Conservation (phyloP, 2,329 filamentous ascomycete genomes). For the Pseudocercospora vitis region DNA sequence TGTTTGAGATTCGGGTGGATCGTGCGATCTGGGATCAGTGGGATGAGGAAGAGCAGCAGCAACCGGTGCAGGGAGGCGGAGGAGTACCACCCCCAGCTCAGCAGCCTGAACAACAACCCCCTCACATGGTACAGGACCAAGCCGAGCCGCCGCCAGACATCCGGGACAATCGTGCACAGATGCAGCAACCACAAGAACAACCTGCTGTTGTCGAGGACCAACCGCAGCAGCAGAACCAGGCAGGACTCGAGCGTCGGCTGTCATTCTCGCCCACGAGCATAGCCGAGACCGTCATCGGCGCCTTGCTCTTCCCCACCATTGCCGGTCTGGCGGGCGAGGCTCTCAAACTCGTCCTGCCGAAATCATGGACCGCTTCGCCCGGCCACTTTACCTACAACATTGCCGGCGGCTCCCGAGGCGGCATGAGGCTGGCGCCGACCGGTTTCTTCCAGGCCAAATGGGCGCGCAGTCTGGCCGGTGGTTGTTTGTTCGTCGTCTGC, state of each 20-base stretch:
- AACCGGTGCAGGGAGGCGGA: no score
- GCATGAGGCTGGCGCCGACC: background rate
- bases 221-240: slow-evolving; percentile 21
- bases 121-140: slow-evolving; percentile 5
- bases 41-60: slow-evolving; percentile 43
- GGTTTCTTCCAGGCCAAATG: slow-evolving; percentile 75
- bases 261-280: slow-evolving; percentile 56
- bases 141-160: slow-evolving; percentile 11
- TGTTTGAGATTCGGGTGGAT: slow-evolving; percentile 40
- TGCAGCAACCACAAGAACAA: slow-evolving; percentile 41
- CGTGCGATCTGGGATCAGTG: slow-evolving; percentile 44
- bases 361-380: slow-evolving; percentile 60
- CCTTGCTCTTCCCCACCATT: slow-evolving; percentile 77
- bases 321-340: slow-evolving; percentile 76
- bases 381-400: slow-evolving; percentile 12
- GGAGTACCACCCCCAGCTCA: slow-evolving; percentile 6
- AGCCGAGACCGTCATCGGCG: slow-evolving; percentile 63
- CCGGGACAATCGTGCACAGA: slow-evolving; percentile 7
- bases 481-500: slow-evolving; percentile 81
- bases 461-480: slow-evolving; percentile 85
- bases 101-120: background rate
- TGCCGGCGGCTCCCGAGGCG: background rate
- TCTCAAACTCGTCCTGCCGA: slow-evolving; percentile 67
- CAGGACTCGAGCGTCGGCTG: slow-evolving; percentile 42
- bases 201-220: slow-evolving; percentile 38